Base-by-base conservation (phyloP, 1,284 basidiomycete genomes). In the Puccinia triticina region DNA sequence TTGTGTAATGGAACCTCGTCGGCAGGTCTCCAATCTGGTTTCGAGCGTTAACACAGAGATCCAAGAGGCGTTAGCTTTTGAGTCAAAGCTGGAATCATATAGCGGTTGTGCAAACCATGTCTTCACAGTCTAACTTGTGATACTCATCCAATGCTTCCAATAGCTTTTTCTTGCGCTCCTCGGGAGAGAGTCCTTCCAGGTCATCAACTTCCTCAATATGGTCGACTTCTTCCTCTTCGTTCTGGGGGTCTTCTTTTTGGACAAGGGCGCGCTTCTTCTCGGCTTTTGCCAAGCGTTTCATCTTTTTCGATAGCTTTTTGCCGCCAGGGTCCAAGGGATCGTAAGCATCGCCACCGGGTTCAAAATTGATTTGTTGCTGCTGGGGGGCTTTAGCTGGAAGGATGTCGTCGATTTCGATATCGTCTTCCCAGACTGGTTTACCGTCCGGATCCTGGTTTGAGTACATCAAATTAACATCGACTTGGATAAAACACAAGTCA, bases 1-100 rank as follows among this genome's bases (percentile, higher is more conserved):
- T 89, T 10, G 91, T 90, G 87, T 99, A 99, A 86, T 94, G 93
- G 91, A 99, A 99, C 18, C 95, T 92, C 0, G 96, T 98, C 0
- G 94, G 92, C 84, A 95, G 88, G 86, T 92, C 94, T 8, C 93
- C 96, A 83, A 96, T 92, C 93, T 94, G 85, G 53, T 48, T 11
- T 32, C 29, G 74, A 84, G 74, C 16, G 34, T 40, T 66, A 14
- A 40, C 57, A 82, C 74, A 77, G 29, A 53, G 16, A 23, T 34
- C 40, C 40, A 43, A 43, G 40, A 43, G 43, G 29, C 26, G 43
- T 50, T 21, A 26, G n/a, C 18, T 14, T 26, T 71, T 34, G 66
- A 46, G 29, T 32, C 46, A 72, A 59, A n/a, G 40, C 11, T n/a
- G 37, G 21, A 66, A 37, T 72, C 18, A n/a, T 26, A 48, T 32